Base-by-base conservation (phyloP, 345 rosid genomes). In the Populus davidiana region DNA sequence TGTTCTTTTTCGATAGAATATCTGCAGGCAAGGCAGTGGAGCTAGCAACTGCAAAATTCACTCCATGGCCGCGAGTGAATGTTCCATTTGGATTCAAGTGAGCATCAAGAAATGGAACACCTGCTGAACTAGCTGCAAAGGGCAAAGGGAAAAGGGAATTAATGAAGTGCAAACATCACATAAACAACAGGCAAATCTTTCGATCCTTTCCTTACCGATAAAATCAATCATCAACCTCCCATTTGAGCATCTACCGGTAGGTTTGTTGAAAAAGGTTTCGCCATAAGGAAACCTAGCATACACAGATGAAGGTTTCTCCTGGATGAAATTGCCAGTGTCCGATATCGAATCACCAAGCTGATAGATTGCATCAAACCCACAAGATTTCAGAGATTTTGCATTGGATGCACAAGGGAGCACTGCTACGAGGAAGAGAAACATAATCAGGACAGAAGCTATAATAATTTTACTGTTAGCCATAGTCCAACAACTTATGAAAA, bases 221-320 rank as follows among this genome's bases (percentile, higher is more conserved):
- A 36, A 81, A 47, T 84, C 82, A 17, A 81, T 81, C 65, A 78
- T 72, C 17, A 81, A 69, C 6, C 71, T 29, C 5, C 84, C 86
- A 3, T 84, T 33, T n/a, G 82, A 84, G 62, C 77, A 64, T 79
- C 86, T 72, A 10, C 86, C 84, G 0, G 81, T 84, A 16, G 74
- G 3, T 4, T 56, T 79, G 29, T 8, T 41, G 13, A 76, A 68
- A 25, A 47, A 47, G 5, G 70, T 50, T 67, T 76, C 21, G 4
- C 87, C 83, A 0, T 79, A 84, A 52, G 85, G 87, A 29, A 54
- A 72, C 14, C 12, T 62, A 56, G 59, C 13, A 25, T 52, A 75
- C 14, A n/a, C 61, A 8, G 75, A 50, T 25, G 29, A 29, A 0
- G 82, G 78, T 5, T n/a, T 31, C 54, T 71, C 66, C 0, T 18